A percentile compares a stretch with the other conserved stretches of the same genome.
Conservation (phyloP, 2,329 filamentous ascomycete species). For the Periconia digitata region DNA sequence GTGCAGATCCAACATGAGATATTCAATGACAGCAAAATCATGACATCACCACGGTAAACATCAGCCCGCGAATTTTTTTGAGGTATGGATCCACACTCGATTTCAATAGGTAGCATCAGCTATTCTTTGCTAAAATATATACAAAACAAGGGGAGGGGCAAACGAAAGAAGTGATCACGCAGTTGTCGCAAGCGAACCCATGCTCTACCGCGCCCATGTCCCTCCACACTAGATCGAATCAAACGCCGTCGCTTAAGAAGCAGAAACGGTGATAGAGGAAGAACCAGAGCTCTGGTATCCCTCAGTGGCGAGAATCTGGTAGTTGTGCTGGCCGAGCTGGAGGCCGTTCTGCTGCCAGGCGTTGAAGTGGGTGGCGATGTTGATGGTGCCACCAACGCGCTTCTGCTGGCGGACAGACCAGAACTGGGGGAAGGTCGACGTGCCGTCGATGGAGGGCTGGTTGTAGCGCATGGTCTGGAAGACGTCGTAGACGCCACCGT, state of each 20-base stretch:
- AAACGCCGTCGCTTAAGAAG: not conserved
- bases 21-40: too few relatives aligned
- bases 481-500: constrained; percentile 58
- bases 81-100: not conserved
- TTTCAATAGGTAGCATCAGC: not conserved
- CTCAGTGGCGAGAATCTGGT: constrained; percentile 59
- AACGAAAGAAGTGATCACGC: not conserved
- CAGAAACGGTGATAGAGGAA: constrained; percentile 50
- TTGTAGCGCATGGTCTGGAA: constrained; percentile 53
- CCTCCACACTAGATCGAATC: not conserved
- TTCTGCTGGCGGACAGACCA: constrained; percentile 55
- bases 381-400: constrained; percentile 55
- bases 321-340: constrained; percentile 53
- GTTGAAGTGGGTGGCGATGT: constrained; percentile 54
- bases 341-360: constrained; percentile 56
- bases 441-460: constrained; percentile 58
- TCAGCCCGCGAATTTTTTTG: too few relatives aligned
- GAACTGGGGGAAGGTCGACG: constrained; percentile 57
- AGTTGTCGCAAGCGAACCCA: not conserved
- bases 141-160: not conserved
- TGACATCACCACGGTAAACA: too few relatives aligned
- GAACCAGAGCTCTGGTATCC: constrained; percentile 55
- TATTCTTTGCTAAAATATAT: not conserved
- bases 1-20: too few relatives aligned
- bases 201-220: not conserved